Conservation (phyloP, 495 filamentous ascomycete genomes). For the Pyrenula massariospora region DNA sequence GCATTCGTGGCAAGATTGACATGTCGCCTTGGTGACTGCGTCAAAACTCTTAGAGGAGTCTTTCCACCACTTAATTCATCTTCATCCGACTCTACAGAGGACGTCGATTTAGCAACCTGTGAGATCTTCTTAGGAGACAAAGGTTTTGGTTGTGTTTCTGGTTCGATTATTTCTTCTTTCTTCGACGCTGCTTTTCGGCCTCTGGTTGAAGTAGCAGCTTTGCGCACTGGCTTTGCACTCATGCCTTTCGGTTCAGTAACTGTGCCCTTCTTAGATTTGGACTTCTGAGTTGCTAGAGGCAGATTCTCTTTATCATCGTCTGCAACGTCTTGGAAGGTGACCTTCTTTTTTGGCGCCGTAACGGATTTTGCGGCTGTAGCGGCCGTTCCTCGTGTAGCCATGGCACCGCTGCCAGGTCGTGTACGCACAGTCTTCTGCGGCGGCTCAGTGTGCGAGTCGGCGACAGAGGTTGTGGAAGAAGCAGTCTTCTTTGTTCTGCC, state of each 20-base stretch:
- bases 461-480: slow-evolving; percentile 4
- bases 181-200: slow-evolving; percentile 25
- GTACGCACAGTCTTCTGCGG: slow-evolving; percentile 4
- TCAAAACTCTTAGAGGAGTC: slow-evolving; percentile 20
- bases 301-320: slow-evolving; percentile 28
- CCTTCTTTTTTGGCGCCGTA: slow-evolving; percentile 39
- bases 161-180: slow-evolving; percentile 1
- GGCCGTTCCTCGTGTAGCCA: slow-evolving; percentile 11
- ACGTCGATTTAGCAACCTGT: slow-evolving; percentile 35
- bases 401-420: slow-evolving; percentile 7
- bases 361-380: slow-evolving; percentile 24
- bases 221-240: slow-evolving; percentile 37
- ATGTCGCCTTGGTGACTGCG: not conserved
- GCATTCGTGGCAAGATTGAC: slow-evolving; percentile 9
- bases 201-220: slow-evolving; percentile 17
- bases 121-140: slow-evolving; percentile 46
- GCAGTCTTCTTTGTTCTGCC: slow-evolving; percentile 25
- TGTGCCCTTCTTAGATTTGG: slow-evolving; percentile 15
- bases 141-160: slow-evolving; percentile 22
- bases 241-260: slow-evolving; percentile 22
- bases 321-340: slow-evolving; percentile 36
- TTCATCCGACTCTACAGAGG: slow-evolving; percentile 31
- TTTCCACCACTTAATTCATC: slow-evolving; percentile 37
- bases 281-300: slow-evolving; percentile 11
- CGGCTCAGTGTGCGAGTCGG: slow-evolving; percentile 3